These are phyloP conservation scores for Hypsizygus ulmarius DNA, from an alignment of 1,284 basidiomycete genomes.

Conservation along the genomic window DNA sequence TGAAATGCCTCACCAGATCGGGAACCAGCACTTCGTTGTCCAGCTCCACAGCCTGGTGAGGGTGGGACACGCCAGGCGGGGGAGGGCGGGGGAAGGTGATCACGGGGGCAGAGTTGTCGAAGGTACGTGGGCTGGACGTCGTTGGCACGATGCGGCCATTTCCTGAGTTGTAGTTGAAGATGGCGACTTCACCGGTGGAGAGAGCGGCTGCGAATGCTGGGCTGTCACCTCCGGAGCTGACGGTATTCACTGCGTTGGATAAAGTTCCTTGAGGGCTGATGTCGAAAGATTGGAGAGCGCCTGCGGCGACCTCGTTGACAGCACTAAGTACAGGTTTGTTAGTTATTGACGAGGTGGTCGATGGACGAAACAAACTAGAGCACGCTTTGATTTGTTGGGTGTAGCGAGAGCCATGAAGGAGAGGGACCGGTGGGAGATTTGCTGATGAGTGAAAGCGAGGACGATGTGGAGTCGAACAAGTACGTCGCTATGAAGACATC, in stretches of 20 bases:
- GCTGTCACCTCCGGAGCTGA: slow-evolving; percentile 46
- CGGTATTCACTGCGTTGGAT: slow-evolving; percentile 43
- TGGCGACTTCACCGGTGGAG: slow-evolving; percentile 54
- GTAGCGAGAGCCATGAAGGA: slow-evolving; percentile 54
- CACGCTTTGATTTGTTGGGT: slow-evolving; percentile 51
- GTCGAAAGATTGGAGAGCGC: slow-evolving; percentile 56
- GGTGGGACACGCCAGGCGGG: slow-evolving; percentile 43
- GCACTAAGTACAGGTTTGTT: slow-evolving; percentile 40
- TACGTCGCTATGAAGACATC: slow-evolving; percentile 59
- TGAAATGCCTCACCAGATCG: slow-evolving; percentile 48
- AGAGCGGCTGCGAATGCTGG: slow-evolving; percentile 53
- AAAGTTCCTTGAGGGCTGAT: slow-evolving; percentile 46
- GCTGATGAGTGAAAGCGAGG: slow-evolving; percentile 42
- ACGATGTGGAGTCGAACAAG: slow-evolving; percentile 49
- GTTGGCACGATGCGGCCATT: slow-evolving; percentile 54
- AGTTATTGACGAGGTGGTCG: neutral
- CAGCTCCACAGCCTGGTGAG: slow-evolving; percentile 61
- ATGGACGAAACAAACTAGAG: slow-evolving; percentile 49
- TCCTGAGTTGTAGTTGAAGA: slow-evolving; percentile 60
- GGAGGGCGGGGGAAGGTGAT: slow-evolving; percentile 52
- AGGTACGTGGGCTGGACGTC: slow-evolving; percentile 36
- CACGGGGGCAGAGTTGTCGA: slow-evolving; percentile 37
- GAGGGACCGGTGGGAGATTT: slow-evolving; percentile 50
- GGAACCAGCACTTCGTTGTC: slow-evolving; percentile 57
- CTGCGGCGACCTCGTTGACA: slow-evolving; percentile 46